Conservation (phyloP, 202 grass and related monocot genomes). For the Panicum hallii region DNA sequence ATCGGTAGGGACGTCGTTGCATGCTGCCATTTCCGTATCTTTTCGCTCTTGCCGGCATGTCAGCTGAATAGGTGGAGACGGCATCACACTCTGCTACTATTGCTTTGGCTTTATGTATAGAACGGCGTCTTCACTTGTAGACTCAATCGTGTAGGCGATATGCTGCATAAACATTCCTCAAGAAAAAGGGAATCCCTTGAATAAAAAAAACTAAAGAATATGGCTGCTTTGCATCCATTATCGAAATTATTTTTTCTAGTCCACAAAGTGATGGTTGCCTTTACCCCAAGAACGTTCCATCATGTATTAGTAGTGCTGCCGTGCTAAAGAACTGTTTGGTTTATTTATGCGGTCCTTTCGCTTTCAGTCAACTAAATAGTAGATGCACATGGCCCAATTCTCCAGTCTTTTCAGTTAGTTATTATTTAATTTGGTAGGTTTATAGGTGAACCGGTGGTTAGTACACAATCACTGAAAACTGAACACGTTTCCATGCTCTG, state of each 20-base stretch:
- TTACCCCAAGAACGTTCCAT: neutral
- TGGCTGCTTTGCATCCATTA: neutral
- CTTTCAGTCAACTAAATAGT: neutral
- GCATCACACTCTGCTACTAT: neutral
- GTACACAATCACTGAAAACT: neutral
- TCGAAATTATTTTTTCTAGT: neutral
- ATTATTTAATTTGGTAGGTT: neutral
- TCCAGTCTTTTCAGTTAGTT: neutral
- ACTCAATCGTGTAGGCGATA: no score
- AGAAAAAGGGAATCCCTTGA: neutral
- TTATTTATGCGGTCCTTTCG: neutral
- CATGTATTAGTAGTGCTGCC: neutral
- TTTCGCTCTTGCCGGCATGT: neutral
- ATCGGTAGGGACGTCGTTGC: neutral
- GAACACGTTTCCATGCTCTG: constrained; percentile 6
- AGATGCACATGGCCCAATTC: neutral
- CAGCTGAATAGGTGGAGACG: neutral
- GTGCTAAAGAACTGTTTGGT: neutral
- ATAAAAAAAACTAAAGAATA: neutral
- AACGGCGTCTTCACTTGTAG: neutral
- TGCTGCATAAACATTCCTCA: neutral
- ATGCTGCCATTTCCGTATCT: neutral
- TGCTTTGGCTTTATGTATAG: neutral
- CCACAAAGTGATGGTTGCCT: neutral
- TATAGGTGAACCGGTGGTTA: neutral